phyloP scores from a whole-genome alignment of 768 basidiomycete genomes.

The Pleurotus tuber-regium region DNA sequence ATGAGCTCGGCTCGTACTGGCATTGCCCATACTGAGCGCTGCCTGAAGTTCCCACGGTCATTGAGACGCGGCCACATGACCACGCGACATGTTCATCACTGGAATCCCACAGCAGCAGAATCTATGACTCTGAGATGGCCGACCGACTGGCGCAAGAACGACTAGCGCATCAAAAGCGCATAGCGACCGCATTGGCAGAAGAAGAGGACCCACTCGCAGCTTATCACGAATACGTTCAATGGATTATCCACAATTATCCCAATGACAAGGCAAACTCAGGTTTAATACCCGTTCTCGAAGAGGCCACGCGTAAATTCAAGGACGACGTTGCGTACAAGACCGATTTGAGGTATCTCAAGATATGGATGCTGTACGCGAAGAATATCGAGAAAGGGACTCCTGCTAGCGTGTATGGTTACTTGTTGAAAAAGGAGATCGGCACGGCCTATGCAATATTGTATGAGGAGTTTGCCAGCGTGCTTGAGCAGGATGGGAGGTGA shows the following conservation, averaged over 20 bases:
- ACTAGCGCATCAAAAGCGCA: constrained; percentile 32
- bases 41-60: background rate
- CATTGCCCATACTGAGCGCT: too few relatives aligned
- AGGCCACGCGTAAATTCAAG: constrained; percentile 79
- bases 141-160: constrained; percentile 22
- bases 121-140: background rate
- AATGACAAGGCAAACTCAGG: constrained; percentile 69
- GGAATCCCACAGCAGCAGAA: background rate
- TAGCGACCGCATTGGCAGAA: constrained; percentile 57
- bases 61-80: background rate
- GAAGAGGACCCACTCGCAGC: constrained; percentile 87
- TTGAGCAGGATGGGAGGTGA: constrained; percentile 79
- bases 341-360: constrained; percentile 86
- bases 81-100: background rate
- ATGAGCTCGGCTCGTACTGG: too few relatives aligned
- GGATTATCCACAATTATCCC: constrained; percentile 81
- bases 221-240: constrained; percentile 85
- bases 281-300: constrained; percentile 77
- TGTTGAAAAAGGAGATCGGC: constrained; percentile 74
- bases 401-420: constrained; percentile 69
- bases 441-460: constrained; percentile 78
- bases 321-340: constrained; percentile 81
- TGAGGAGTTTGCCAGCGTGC: constrained; percentile 82
- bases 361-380: constrained; percentile 88
- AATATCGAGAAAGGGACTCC: constrained; percentile 70